These are phyloP conservation scores for Cystoderma amianthinum DNA, from an alignment of 768 basidiomycete species.

Conservation along the genomic window DNA sequence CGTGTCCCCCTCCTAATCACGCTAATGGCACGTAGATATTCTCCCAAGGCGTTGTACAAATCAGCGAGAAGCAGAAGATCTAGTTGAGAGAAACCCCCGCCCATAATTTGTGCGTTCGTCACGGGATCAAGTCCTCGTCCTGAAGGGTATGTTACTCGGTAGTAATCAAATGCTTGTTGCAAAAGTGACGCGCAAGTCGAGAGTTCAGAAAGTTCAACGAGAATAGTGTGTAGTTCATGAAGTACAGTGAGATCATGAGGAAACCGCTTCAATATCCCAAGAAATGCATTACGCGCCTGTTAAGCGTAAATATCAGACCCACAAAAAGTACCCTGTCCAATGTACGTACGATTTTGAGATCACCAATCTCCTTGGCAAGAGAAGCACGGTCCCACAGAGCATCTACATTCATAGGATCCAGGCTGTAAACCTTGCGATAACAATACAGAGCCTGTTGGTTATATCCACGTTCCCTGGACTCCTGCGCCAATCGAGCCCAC, in stretches of 20 bases:
- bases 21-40: constrained; percentile 60
- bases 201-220: constrained; percentile 69
- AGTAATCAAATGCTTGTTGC: constrained; percentile 68
- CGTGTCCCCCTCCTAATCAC: constrained; percentile 71
- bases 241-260: constrained; percentile 80
- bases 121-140: constrained; percentile 25
- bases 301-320: background rate
- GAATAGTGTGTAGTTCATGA: constrained; percentile 67
- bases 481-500: constrained; percentile 76
- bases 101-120: constrained; percentile 18
- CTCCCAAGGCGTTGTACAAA: constrained; percentile 64
- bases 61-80: constrained; percentile 85
- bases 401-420: constrained; percentile 77
- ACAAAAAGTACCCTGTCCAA: no score
- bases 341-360: constrained; percentile 54
- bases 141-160: constrained; percentile 42
- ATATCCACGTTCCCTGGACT: constrained; percentile 69
- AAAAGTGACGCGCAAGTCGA: constrained; percentile 58
- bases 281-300: constrained; percentile 57
- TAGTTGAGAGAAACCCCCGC: constrained; percentile 52
- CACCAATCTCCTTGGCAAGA: constrained; percentile 70
- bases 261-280: constrained; percentile 64
- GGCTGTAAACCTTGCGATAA: constrained; percentile 71
- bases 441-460: constrained; percentile 90
- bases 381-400: constrained; percentile 87